A percentile compares a stretch with the other conserved stretches of the same genome.
Evolutionary conservation across 2,329 filamentous ascomycete genomes (phyloP).

Genomic region (Alternaria metachromatica): DNA sequence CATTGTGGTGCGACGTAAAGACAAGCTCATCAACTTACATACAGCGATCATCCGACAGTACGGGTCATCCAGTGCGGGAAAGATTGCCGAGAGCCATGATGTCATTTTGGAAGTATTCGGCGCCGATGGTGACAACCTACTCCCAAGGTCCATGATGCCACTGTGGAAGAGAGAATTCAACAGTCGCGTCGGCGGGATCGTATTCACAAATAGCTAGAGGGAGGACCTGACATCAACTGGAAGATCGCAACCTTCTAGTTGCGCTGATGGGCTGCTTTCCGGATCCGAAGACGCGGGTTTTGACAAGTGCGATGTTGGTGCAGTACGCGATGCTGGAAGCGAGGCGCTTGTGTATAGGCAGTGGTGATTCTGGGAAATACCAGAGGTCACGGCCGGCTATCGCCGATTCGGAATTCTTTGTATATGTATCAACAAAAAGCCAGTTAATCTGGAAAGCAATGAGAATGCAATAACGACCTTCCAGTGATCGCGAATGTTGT

Average conservation of each 20-base stretch:
- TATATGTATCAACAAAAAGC: background rate
- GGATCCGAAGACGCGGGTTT: background rate
- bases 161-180: constrained; percentile 43
- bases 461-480: background rate
- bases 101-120: constrained; percentile 34
- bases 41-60: constrained; percentile 37
- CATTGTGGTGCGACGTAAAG: constrained; percentile 27
- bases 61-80: constrained; percentile 19
- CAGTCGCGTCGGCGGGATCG: constrained; percentile 28
- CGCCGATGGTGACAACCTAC: constrained; percentile 9
- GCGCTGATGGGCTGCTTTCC: accelerated
- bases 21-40: constrained; percentile 26
- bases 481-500: background rate
- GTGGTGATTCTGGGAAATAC: background rate
- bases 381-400: background rate
- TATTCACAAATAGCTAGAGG: constrained; percentile 4
- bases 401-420: background rate
- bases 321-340: background rate
- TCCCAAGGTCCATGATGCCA: constrained; percentile 38
- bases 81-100: constrained; percentile 21
- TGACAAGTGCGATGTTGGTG: background rate
- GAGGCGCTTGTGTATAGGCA: background rate
- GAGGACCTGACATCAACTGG: background rate
- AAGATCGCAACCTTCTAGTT: background rate
- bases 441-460: background rate